Conservation (phyloP, 2,329 filamentous ascomycete genomes). For the Beauveria scarabaeidicola region DNA sequence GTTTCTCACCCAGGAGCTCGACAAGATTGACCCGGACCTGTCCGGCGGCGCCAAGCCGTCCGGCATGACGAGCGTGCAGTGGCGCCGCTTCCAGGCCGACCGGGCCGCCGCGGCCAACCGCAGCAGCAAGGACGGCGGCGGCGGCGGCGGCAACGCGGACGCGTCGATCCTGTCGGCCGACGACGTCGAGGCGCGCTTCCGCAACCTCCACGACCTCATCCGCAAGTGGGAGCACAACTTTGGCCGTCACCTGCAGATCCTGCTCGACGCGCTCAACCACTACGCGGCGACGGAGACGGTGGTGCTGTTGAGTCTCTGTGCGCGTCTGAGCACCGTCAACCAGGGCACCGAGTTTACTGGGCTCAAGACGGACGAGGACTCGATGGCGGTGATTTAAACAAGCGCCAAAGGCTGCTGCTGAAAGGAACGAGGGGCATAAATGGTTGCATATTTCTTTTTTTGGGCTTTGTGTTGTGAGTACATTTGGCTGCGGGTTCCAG, state of each 20-base stretch:
- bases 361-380: slow-evolving; percentile 49
- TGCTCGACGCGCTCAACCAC: slow-evolving; percentile 92
- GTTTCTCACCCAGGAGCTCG: slow-evolving; percentile 75
- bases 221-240: slow-evolving; percentile 92
- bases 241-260: slow-evolving; percentile 80
- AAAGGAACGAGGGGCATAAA: not conserved
- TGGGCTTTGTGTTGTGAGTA: not conserved
- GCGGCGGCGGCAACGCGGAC: slow-evolving; percentile 17
- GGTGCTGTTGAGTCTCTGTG: slow-evolving; percentile 80
- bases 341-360: slow-evolving; percentile 62
- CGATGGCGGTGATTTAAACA: not conserved
- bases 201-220: slow-evolving; percentile 77
- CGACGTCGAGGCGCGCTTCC: slow-evolving; percentile 45
- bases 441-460: not conserved
- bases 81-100: slow-evolving; percentile 47
- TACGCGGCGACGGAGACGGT: slow-evolving; percentile 97
- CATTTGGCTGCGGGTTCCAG: not conserved
- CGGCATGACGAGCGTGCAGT: slow-evolving; percentile 53
- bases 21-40: slow-evolving; percentile 75
- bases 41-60: slow-evolving; percentile 48
- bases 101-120: slow-evolving; percentile 33
- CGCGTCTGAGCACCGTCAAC: slow-evolving; percentile 70
- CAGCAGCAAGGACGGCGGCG: slow-evolving; percentile 11
- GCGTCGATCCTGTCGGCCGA: slow-evolving; percentile 25
- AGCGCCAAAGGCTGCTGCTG: not conserved